These are phyloP conservation scores for Sarocladium oryzae DNA, from an alignment of 2,329 filamentous ascomycete genomes.

Conservation along the genomic window DNA sequence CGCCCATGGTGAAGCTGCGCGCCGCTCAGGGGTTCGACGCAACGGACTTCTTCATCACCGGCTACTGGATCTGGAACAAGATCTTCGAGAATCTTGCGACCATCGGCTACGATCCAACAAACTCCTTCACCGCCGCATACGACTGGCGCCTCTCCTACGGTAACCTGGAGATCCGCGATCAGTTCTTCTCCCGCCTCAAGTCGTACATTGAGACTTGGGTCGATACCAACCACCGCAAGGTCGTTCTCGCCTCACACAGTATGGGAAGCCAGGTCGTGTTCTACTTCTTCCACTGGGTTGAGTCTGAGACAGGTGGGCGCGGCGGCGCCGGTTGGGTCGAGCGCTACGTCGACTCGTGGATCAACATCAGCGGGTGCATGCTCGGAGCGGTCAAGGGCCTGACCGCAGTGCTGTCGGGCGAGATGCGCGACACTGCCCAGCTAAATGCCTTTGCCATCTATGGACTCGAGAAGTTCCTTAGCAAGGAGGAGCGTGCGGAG, in stretches of 20 bases:
- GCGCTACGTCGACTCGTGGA: conserved; percentile 84
- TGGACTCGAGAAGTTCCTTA: conserved; percentile 91
- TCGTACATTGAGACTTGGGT: conserved; percentile 81
- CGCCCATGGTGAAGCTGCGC: conserved; percentile 80
- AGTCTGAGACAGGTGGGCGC: conserved; percentile 67
- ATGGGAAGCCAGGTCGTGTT: conserved; percentile 97
- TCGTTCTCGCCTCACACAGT: conserved; percentile 83
- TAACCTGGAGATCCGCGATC: conserved; percentile 84
- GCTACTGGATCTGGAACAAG: conserved; percentile 99
- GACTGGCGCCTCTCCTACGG: conserved; percentile 91
- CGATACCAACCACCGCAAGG: conserved; percentile 68
- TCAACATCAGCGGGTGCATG: conserved; percentile 98
- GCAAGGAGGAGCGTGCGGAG: conserved; percentile 81
- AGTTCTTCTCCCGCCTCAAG: conserved; percentile 90
- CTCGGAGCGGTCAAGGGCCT: conserved; percentile 88
- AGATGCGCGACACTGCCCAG: conserved; percentile 98
- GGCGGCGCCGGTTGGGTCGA: conserved; percentile 90
- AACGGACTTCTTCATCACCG: conserved; percentile 86
- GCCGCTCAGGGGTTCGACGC: conserved; percentile 96
- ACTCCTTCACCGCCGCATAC: conserved; percentile 64
- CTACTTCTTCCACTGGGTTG: conserved; percentile 76
- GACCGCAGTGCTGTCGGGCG: conserved; percentile 84
- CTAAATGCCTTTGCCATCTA: conserved; percentile 96
- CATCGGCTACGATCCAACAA: conserved; percentile 87
- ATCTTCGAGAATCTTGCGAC: conserved; percentile 95